These are phyloP conservation scores for Coniochaeta sp. DNA, from an alignment of 2,329 filamentous ascomycete genomes.

Conservation along the genomic window DNA sequence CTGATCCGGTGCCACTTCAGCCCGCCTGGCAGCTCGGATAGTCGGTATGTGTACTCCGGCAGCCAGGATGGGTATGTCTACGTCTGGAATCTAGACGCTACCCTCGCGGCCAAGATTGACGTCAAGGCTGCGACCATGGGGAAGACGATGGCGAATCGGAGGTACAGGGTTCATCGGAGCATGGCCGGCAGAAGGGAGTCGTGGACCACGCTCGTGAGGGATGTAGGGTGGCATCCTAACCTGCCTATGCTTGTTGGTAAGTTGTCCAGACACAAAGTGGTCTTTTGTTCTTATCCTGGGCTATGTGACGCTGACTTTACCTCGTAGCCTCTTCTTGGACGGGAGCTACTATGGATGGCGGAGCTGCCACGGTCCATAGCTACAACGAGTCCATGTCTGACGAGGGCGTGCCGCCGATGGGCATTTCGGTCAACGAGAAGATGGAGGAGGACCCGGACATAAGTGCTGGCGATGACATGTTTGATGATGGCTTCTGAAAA, in stretches of 20 bases:
- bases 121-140: slow-evolving; percentile 63
- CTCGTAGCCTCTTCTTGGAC: slow-evolving; percentile 71
- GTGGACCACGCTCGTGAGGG: slow-evolving; percentile 75
- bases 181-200: slow-evolving; percentile 35
- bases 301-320: slow-evolving; percentile 2
- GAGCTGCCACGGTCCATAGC: slow-evolving; percentile 67
- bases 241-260: slow-evolving; percentile 67
- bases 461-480: neutral
- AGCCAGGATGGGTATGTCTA: slow-evolving; percentile 85
- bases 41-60: slow-evolving; percentile 87
- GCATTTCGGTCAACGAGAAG: slow-evolving; percentile 52
- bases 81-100: slow-evolving; percentile 90
- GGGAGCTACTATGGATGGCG: slow-evolving; percentile 63
- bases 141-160: neutral
- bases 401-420: slow-evolving; percentile 53
- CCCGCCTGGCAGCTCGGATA: slow-evolving; percentile 76
- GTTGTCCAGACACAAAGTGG: slow-evolving; percentile 15
- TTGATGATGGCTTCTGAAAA: neutral
- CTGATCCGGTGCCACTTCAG: slow-evolving; percentile 95
- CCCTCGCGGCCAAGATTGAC: slow-evolving; percentile 68
- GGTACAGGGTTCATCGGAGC: slow-evolving; percentile 20
- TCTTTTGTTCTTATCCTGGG: no score
- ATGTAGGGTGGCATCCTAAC: slow-evolving; percentile 85
- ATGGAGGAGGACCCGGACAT: slow-evolving; percentile 26
- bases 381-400: slow-evolving; percentile 65